phyloP scores from a whole-genome alignment of 768 basidiomycete species.

The Mycena floridula region DNA sequence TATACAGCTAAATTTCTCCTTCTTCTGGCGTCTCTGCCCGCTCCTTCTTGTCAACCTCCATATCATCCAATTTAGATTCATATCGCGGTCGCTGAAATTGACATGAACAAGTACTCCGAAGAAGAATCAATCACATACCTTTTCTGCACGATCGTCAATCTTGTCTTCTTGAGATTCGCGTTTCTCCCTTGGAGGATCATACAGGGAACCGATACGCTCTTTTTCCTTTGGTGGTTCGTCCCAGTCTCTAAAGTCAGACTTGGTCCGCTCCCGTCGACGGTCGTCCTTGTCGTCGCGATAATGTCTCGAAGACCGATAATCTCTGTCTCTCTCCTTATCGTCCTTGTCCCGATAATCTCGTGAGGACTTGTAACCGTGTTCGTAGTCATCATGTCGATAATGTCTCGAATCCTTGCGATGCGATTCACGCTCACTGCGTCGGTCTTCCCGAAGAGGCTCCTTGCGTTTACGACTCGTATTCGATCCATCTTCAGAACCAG shows the following conservation, averaged over 20 bases:
- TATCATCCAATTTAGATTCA: constrained; percentile 35
- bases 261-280: constrained; percentile 44
- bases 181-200: constrained; percentile 48
- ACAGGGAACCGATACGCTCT: constrained; percentile 24
- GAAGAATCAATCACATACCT: constrained; percentile 36
- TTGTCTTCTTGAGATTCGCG: constrained; percentile 45
- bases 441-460: constrained; percentile 54
- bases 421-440: too few species aligned
- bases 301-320: constrained; percentile 37
- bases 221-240: constrained; percentile 36
- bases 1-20: constrained; percentile 60
- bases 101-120: constrained; percentile 6
- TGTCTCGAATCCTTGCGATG: constrained; percentile 42
- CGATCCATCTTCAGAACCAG: constrained; percentile 76
- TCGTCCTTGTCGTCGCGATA: constrained; percentile 53
- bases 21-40: constrained; percentile 83
- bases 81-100: constrained; percentile 44
- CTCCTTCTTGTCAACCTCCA: constrained; percentile 38
- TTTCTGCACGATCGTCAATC: constrained; percentile 56
- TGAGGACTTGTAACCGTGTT: constrained; percentile 32
- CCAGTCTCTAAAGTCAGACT: constrained; percentile 35
- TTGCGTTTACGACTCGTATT: constrained; percentile 77
- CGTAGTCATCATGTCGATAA: constrained; percentile 43
- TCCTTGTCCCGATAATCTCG: constrained; percentile 36
- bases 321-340: constrained; percentile 32